Conservation (phyloP, 108 stramenopile species). For the Asterionellopsis glacialis region DNA sequence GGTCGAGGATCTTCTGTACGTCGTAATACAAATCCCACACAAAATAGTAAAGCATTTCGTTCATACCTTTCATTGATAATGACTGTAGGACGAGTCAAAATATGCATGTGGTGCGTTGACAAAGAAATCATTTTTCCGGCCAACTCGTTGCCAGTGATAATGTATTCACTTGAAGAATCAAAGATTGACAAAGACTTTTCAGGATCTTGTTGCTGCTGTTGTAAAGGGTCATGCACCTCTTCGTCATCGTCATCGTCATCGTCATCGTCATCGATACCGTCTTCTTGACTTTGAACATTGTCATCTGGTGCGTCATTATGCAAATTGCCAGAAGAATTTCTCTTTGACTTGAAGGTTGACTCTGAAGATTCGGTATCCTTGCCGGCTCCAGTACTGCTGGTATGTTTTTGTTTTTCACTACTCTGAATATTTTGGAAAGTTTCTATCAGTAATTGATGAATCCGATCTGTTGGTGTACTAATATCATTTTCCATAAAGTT, state of each 20-base stretch:
- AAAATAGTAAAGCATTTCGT: slow-evolving; percentile 73
- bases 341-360: too few species aligned
- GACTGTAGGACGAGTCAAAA: slow-evolving; percentile 69
- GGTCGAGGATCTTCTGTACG: slow-evolving; percentile 62
- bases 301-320: slow-evolving; percentile 9
- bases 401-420: too few species aligned
- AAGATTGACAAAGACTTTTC: slow-evolving; percentile 46
- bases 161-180: slow-evolving; percentile 73
- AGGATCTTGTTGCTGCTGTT: background rate
- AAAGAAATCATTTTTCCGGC: slow-evolving; percentile 72
- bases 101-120: slow-evolving; percentile 70
- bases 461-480: slow-evolving; percentile 32
- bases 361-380: too few species aligned
- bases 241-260: slow-evolving; percentile 3
- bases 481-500: slow-evolving; percentile 76
- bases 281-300: background rate
- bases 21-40: slow-evolving; percentile 74
- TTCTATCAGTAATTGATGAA: slow-evolving; percentile 52
- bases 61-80: slow-evolving; percentile 65
- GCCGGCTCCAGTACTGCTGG: too few species aligned
- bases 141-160: slow-evolving; percentile 79
- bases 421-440: slow-evolving; percentile 33
- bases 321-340: background rate
- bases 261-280: slow-evolving; percentile 9
- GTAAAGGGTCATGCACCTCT: slow-evolving; percentile 6